A percentile compares a stretch with the other conserved stretches of the same genome.
Conservation (phyloP, 176 grass and related monocot genomes). For the Calamus simplicifolius region DNA sequence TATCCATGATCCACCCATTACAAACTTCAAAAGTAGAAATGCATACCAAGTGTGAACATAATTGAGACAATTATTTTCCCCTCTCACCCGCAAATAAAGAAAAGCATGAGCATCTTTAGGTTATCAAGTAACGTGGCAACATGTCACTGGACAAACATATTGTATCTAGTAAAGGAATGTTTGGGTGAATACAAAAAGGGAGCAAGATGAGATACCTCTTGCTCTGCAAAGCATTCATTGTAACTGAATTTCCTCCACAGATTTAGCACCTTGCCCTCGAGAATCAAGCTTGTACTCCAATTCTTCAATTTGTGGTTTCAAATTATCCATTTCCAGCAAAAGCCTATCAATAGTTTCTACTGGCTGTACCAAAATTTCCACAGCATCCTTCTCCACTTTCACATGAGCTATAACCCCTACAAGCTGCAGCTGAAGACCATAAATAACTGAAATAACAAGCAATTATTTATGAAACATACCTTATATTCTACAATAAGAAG, state of each 20-base stretch:
- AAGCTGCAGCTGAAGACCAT: conserved; percentile 46
- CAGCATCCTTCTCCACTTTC: conserved; percentile 65
- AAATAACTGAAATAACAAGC: conserved; percentile 1
- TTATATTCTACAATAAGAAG: too few relatives aligned
- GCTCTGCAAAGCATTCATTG: conserved; percentile 66
- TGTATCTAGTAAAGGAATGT: too few relatives aligned
- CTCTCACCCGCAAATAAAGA: too few relatives aligned
- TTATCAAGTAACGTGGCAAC: too few relatives aligned
- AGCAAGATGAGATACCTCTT: conserved; percentile 36
- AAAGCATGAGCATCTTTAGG: too few relatives aligned
- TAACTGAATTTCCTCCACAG: conserved; percentile 68
- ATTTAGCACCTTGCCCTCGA: conserved; percentile 69
- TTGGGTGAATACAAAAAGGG: too few relatives aligned
- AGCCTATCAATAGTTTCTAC: conserved; percentile 44
- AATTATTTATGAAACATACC: not conserved
- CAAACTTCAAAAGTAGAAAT: too few relatives aligned
- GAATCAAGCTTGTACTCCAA: conserved; percentile 82
- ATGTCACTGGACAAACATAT: too few relatives aligned
- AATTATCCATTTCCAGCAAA: conserved; percentile 46
- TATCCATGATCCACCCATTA: too few relatives aligned
- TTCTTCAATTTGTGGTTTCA: conserved; percentile 44
- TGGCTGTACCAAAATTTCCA: conserved; percentile 53
- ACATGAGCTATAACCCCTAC: conserved; percentile 73
- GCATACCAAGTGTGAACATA: too few relatives aligned
- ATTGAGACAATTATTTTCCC: too few relatives aligned